A percentile compares a stretch with the other conserved stretches of the same genome.
Evolutionary conservation across 176 grass and related monocot species (phyloP).

Genomic region (Saccharum officinarum): DNA sequence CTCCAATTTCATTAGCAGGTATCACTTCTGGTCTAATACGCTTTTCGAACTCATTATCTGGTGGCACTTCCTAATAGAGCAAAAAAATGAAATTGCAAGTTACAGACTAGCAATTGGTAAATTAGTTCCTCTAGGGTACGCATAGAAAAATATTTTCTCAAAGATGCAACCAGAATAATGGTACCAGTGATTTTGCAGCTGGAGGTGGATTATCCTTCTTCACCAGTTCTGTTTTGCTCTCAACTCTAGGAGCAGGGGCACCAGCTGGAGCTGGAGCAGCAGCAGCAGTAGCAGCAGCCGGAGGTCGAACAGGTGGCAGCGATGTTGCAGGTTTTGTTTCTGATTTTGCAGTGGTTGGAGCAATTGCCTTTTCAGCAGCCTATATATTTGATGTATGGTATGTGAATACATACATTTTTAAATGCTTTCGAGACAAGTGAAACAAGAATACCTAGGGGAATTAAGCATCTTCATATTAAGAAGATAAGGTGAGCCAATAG

Average conservation of each 20-base stretch:
- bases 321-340: constrained; percentile 65
- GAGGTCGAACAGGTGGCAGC: constrained; percentile 28
- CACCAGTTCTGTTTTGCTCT: constrained; percentile 53
- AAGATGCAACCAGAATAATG: neutral
- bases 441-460: neutral
- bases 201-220: constrained; percentile 60
- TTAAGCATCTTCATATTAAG: neutral
- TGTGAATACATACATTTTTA: neutral
- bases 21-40: constrained; percentile 84
- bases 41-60: constrained; percentile 91
- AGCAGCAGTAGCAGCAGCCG: neutral
- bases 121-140: constrained; percentile 1
- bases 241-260: constrained; percentile 25
- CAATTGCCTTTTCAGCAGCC: constrained; percentile 46
- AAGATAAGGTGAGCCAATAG: neutral
- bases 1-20: constrained; percentile 76
- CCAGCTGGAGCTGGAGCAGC: neutral
- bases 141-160: neutral
- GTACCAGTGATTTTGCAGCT: constrained; percentile 61
- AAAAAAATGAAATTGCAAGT: neutral
- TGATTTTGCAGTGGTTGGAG: constrained; percentile 45
- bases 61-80: constrained; percentile 46
- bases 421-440: neutral
- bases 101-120: neutral
- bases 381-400: constrained; percentile 32